Percentiles rank a stretch among this genome's conserved stretches.
Conservation (phyloP, 768 basidiomycete genomes). For the Pleurotus tuber-regium region DNA sequence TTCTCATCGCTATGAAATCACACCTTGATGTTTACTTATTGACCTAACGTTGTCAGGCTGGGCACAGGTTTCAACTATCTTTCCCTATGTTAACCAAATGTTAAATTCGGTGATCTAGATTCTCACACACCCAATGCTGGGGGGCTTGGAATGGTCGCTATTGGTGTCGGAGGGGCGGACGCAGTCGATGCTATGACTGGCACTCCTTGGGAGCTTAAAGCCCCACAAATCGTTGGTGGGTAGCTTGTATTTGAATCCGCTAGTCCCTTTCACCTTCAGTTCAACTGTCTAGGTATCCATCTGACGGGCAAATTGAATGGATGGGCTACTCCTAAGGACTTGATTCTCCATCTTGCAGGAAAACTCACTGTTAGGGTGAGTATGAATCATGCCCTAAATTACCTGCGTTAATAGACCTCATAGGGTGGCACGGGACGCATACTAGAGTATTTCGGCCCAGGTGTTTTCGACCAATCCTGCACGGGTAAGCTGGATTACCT, state of each 20-base stretch:
- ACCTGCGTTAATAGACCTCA: not conserved
- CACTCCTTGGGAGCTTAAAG: slow-evolving; percentile 97
- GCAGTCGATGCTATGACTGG: slow-evolving; percentile 98
- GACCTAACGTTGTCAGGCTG: slow-evolving; percentile 45
- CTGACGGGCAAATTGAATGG: slow-evolving; percentile 83
- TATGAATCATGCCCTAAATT: slow-evolving; percentile 11
- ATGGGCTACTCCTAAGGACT: slow-evolving; percentile 95
- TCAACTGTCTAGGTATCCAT: slow-evolving; percentile 61
- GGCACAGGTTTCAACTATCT: slow-evolving; percentile 59
- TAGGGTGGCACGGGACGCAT: slow-evolving; percentile 96
- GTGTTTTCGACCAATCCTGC: slow-evolving; percentile 85
- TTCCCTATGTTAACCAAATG: not conserved
- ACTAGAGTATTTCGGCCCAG: slow-evolving; percentile 95
- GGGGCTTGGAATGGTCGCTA: slow-evolving; percentile 93
- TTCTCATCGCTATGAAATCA: slow-evolving; percentile 1
- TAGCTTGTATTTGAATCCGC: not conserved
- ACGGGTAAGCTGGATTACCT: slow-evolving; percentile 55
- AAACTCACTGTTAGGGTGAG: slow-evolving; percentile 88
- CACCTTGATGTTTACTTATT: slow-evolving; percentile 9
- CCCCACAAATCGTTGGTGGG: slow-evolving; percentile 79
- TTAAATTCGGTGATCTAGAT: slow-evolving; percentile 42
- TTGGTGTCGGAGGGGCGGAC: slow-evolving; percentile 99
- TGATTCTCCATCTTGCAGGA: slow-evolving; percentile 92
- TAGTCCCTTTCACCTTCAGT: not conserved
- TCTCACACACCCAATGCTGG: slow-evolving; percentile 99